phyloP scores from a whole-genome alignment of 2,329 filamentous ascomycete species.

The Aspergillus glaucus region DNA sequence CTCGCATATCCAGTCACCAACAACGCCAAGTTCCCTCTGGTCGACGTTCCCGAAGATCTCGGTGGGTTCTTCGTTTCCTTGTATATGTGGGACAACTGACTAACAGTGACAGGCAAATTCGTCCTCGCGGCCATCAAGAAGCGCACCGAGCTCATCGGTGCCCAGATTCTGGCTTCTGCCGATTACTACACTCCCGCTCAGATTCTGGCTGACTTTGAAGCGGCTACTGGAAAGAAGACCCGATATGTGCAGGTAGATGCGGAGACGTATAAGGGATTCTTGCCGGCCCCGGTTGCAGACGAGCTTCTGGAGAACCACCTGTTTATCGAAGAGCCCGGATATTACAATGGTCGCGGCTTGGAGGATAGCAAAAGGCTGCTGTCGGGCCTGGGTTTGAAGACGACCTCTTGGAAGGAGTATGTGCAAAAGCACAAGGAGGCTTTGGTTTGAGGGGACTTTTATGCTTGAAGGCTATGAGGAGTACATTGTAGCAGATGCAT shows the following conservation, averaged over 20 bases:
- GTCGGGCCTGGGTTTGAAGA: neutral
- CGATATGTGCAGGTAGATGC: conserved; percentile 13
- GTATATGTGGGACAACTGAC: neutral
- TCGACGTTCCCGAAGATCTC: conserved; percentile 33
- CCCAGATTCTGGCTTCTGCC: conserved; percentile 40
- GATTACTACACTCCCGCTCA: conserved; percentile 36
- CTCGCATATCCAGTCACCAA: conserved; percentile 20
- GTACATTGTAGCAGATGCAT: no score
- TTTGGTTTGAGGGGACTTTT: no score
- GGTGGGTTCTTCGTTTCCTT: conserved; percentile 3
- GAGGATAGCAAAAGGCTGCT: neutral
- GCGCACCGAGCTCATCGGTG: conserved; percentile 39
- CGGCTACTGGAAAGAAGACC: conserved; percentile 36
- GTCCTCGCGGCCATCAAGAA: conserved; percentile 30
- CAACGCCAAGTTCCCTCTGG: conserved; percentile 35
- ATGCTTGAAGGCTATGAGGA: no score
- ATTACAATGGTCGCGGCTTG: conserved; percentile 32
- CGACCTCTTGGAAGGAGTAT: conserved; percentile 8
- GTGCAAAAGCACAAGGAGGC: conserved; percentile 2
- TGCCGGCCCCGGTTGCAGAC: conserved; percentile 24
- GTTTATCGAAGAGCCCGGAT: conserved; percentile 48
- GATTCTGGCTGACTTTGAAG: conserved; percentile 34
- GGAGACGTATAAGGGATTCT: conserved; percentile 20
- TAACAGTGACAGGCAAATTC: conserved; percentile 11
- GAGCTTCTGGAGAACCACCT: conserved; percentile 52